A percentile compares a stretch with the other conserved stretches of the same genome.
Evolutionary conservation across 1,139 yeast species (phyloP).

Genomic region (Lodderomyces margitis): DNA sequence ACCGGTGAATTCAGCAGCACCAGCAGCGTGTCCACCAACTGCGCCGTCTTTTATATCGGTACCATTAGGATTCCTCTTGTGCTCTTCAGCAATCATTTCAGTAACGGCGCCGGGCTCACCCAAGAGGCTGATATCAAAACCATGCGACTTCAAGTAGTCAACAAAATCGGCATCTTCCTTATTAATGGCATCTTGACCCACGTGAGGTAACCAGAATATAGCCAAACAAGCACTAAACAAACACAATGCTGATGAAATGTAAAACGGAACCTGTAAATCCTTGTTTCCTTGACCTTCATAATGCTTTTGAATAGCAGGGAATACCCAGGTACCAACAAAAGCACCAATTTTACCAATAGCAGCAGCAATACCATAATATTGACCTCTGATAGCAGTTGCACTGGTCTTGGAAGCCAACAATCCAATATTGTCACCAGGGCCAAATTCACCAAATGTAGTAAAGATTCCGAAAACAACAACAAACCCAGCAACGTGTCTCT

Average conservation of each 20-base stretch:
- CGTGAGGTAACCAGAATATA: constrained; percentile 70
- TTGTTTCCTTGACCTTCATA: constrained; percentile 27
- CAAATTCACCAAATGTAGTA: constrained; percentile 84
- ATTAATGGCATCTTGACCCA: constrained; percentile 79
- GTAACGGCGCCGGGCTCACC: constrained; percentile 24
- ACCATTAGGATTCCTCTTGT: constrained; percentile 1
- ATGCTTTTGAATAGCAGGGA: constrained; percentile 65
- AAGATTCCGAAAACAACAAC: constrained; percentile 86
- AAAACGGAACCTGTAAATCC: constrained; percentile 71
- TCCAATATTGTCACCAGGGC: constrained; percentile 93
- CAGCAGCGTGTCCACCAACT: constrained; percentile 1
- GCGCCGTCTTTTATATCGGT: not conserved
- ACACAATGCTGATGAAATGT: constrained; percentile 76
- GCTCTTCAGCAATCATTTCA: constrained; percentile 4
- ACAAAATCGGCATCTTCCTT: constrained; percentile 73
- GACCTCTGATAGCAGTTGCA: constrained; percentile 87
- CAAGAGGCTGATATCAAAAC: constrained; percentile 54
- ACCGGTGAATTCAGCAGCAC: not conserved
- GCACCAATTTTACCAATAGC: constrained; percentile 92
- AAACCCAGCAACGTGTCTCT: constrained; percentile 68
- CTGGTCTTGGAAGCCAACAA: constrained; percentile 81
- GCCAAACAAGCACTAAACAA: constrained; percentile 68
- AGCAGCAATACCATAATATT: constrained; percentile 88
- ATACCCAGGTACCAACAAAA: constrained; percentile 83
- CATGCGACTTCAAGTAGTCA: constrained; percentile 57